These are phyloP conservation scores for Vanilla planifolia DNA, from an alignment of 106 monocot species.

Conservation along the genomic window DNA sequence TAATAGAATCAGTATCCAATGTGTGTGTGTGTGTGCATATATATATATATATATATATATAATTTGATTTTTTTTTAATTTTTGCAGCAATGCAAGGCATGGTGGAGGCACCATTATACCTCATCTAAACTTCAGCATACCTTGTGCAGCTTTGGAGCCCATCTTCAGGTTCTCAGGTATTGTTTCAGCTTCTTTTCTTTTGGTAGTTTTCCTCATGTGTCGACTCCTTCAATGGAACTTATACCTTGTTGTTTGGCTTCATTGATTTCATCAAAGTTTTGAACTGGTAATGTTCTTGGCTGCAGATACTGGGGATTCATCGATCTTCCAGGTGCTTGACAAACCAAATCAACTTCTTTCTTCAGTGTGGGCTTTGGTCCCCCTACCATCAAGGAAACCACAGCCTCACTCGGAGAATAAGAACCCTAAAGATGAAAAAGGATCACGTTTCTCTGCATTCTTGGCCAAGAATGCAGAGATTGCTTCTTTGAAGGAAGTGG, in stretches of 20 bases:
- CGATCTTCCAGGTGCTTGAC: constrained; percentile 43
- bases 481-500: constrained; percentile 12
- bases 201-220: too few relatives aligned
- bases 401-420: constrained; percentile 17
- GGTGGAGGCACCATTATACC: constrained; percentile 80
- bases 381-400: constrained; percentile 19
- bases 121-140: constrained; percentile 90
- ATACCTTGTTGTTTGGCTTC: too few relatives aligned
- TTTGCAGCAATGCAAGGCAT: constrained; percentile 84
- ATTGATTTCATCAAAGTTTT: not conserved
- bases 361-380: constrained; percentile 73
- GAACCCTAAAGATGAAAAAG: constrained; percentile 36
- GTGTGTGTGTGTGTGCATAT: too few relatives aligned
- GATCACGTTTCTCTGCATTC: constrained; percentile 66
- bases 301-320: constrained; percentile 39
- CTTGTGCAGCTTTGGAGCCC: constrained; percentile 62
- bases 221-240: too few relatives aligned
- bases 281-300: not conserved
- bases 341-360: constrained; percentile 58
- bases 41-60: too few relatives aligned
- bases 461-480: constrained; percentile 33
- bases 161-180: constrained; percentile 79
- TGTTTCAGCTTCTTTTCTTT: too few relatives aligned
- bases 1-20: too few relatives aligned
- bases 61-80: not conserved